Evolutionary conservation across 164 flowering plant genomes (phyloP), one percentile per base, ranked within the genome.

Genomic region (Amborella trichopoda): DNA sequence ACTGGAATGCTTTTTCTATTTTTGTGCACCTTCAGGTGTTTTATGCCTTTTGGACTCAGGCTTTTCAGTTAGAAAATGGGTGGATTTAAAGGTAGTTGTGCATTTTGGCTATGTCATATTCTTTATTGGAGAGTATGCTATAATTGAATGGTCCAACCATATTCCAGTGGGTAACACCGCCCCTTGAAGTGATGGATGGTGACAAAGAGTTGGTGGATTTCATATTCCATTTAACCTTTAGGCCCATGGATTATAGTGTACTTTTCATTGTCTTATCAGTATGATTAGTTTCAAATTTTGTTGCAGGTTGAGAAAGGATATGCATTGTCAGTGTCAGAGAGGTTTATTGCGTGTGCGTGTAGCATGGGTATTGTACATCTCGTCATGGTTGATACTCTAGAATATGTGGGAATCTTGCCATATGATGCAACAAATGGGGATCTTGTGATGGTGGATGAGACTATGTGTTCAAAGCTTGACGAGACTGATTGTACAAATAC

Each of bases 11-110:
- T n/a, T n/a, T n/a, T n/a, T n/a, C n/a, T n/a, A n/a, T n/a, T n/a
- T n/a, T n/a, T n/a, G n/a, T n/a, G n/a, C n/a, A 39, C 19, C 33
- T 49, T 32, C 69, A 80, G 89, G 94, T 55, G 49, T 69, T 61
- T 56, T 83, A 50, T 76, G 76, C 58, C 62, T 71, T 45, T 45
- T 84, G 19, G 28, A 63, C 51, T 69, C 74, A 56, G 83, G 65
- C 13, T 58, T 73, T 37, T 56, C 69, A 8, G 33, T 81, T 14
- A 63, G 44, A 33, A 77, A 58, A 28, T 71, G 66, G 21, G 76
- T 75, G 55, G 69, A 78, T 54, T 66, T 84, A 56, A 66, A 80
- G 89, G 89, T 78, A n/a, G n/a, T n/a, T n/a, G n/a, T n/a, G n/a
- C n/a, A n/a, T n/a, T n/a, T n/a, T n/a, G n/a, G n/a, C n/a, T n/a